Percentiles rank a stretch among this genome's conserved stretches.
These are phyloP conservation scores for Colletotrichum incanum DNA, from an alignment of 2,329 filamentous ascomycete genomes.

Conservation along the genomic window DNA sequence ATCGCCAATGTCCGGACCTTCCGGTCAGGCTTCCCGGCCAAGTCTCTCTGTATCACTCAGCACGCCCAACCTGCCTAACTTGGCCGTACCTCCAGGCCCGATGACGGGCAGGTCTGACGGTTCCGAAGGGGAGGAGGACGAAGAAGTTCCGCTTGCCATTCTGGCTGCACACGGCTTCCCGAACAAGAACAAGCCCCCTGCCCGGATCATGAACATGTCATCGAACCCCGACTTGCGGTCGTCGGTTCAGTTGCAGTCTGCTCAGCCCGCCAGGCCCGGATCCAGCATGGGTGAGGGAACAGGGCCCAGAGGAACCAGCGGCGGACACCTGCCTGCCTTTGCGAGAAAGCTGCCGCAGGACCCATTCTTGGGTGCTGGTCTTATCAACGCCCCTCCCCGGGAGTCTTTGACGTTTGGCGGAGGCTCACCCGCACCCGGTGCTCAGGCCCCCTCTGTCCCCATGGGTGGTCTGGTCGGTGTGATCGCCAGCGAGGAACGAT, in stretches of 20 bases:
- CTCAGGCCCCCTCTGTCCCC: conserved; percentile 62
- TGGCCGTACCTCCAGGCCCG: conserved; percentile 53
- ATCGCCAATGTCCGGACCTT: conserved; percentile 63
- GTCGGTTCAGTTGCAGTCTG: conserved; percentile 59
- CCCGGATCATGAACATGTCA: conserved; percentile 73
- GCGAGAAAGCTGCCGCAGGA: conserved; percentile 87
- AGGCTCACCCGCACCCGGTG: conserved; percentile 60
- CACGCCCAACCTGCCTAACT: conserved; percentile 70
- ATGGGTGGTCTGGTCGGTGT: conserved; percentile 89
- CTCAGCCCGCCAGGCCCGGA: conserved; percentile 66
- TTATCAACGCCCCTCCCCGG: conserved; percentile 80
- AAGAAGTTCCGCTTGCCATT: conserved; percentile 89
- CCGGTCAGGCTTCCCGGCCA: conserved; percentile 70
- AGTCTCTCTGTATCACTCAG: conserved; percentile 72
- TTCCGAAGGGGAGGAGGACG: conserved; percentile 85
- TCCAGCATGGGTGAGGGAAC: conserved; percentile 70
- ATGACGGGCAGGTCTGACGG: conserved; percentile 61
- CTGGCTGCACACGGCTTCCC: conserved; percentile 92
- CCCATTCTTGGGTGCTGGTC: conserved; percentile 85
- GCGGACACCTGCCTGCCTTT: conserved; percentile 80
- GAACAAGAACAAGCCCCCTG: conserved; percentile 81
- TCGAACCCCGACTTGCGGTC: conserved; percentile 82
- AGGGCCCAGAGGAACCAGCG: conserved; percentile 51
- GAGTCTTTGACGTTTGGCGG: conserved; percentile 82
- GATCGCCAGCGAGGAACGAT: conserved; percentile 88